A percentile compares a stretch with the other conserved stretches of the same genome.
Evolutionary conservation across 1,139 yeast species (phyloP).

Genomic region (Candida sp.): DNA sequence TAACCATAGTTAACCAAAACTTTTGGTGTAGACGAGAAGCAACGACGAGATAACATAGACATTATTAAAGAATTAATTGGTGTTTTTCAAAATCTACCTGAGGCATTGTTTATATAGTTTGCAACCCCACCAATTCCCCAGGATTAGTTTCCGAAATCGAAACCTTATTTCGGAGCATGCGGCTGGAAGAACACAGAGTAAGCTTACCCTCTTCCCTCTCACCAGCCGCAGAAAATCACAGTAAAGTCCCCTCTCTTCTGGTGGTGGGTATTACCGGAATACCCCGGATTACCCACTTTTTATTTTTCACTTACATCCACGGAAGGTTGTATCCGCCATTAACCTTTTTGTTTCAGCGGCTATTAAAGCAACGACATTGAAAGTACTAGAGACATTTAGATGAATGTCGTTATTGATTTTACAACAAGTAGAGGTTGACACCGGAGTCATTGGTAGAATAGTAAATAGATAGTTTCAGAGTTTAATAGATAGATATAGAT

Average conservation of each 20-base stretch:
- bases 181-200: too few species aligned
- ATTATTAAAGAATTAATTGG: background rate
- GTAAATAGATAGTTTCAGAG: too few species aligned
- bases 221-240: too few species aligned
- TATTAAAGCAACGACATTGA: background rate
- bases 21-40: slow-evolving; percentile 16
- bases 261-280: too few species aligned
- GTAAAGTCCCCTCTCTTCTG: too few species aligned
- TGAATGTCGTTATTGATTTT: background rate
- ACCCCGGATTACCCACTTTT: background rate
- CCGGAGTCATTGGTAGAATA: too few species aligned
- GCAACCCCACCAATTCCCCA: background rate
- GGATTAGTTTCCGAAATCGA: background rate
- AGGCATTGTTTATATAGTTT: too few species aligned
- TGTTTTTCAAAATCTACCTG: background rate
- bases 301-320: background rate
- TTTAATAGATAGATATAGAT: too few species aligned
- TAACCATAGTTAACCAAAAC: slow-evolving; percentile 41
- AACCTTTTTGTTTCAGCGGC: background rate
- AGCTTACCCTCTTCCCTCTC: too few species aligned
- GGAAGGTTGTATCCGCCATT: background rate
- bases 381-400: background rate
- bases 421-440: too few species aligned
- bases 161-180: background rate
- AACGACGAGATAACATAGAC: slow-evolving; percentile 11